Percentiles rank a stretch among this genome's conserved stretches.
Conservation (phyloP, 2,329 filamentous ascomycete species). For the Alternaria triticimaculans region DNA sequence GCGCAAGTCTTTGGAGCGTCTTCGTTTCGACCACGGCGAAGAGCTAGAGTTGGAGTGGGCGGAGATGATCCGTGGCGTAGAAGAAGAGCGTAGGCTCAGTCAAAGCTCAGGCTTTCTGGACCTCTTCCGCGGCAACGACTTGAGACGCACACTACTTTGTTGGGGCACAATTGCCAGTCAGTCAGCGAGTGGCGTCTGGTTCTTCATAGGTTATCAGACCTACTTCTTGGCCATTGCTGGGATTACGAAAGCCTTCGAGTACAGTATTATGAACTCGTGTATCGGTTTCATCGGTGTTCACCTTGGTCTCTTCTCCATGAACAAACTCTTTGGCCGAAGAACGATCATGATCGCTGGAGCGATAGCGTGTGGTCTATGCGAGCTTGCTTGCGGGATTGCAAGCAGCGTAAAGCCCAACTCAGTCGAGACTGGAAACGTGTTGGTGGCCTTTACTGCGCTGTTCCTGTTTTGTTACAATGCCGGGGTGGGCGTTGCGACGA, state of each 20-base stretch:
- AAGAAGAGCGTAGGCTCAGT: constrained; percentile 52
- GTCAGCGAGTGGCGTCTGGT: constrained; percentile 57
- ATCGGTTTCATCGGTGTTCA: constrained; percentile 59
- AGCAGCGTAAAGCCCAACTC: constrained; percentile 34
- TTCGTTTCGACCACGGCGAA: constrained; percentile 28
- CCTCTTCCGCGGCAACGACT: constrained; percentile 57
- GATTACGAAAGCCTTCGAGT: constrained; percentile 53
- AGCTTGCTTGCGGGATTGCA: constrained; percentile 55
- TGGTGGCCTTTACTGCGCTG: constrained; percentile 45
- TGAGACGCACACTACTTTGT: constrained; percentile 59
- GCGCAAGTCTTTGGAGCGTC: constrained; percentile 18
- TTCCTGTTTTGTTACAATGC: constrained; percentile 48
- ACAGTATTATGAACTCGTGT: constrained; percentile 59
- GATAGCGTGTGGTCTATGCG: constrained; percentile 52
- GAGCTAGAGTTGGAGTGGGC: constrained; percentile 34
- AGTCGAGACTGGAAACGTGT: constrained; percentile 25
- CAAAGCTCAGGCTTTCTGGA: constrained; percentile 58
- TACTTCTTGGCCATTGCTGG: constrained; percentile 49
- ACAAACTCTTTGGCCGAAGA: constrained; percentile 55
- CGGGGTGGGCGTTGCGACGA: constrained; percentile 42
- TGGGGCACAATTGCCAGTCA: constrained; percentile 57
- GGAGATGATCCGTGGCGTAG: constrained; percentile 36
- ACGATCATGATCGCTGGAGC: constrained; percentile 58
- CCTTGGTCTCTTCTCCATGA: constrained; percentile 58
- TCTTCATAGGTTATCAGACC: constrained; percentile 59